Percentiles rank a stretch among this genome's conserved stretches.
These are phyloP conservation scores for Plasmodium billcollinsi DNA, from an alignment of 169 alveolate species.

Conservation along the genomic window DNA sequence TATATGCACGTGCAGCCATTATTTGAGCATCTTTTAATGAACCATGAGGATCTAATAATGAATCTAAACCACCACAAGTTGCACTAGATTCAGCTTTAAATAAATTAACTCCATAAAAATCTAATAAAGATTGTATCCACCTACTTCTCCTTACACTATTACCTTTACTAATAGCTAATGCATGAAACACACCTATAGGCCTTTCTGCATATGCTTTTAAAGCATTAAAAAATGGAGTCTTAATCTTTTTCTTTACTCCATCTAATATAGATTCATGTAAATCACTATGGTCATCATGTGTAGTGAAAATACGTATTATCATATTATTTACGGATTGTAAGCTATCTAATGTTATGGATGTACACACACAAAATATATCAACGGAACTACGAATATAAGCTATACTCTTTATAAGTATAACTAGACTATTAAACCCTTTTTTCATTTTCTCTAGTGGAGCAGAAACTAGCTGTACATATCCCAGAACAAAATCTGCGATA, in stretches of 20 bases:
- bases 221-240: constrained; percentile 82
- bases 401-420: constrained; percentile 67
- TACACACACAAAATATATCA: constrained; percentile 83
- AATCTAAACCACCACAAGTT: constrained; percentile 85
- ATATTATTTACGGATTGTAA: constrained; percentile 73
- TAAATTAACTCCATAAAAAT: constrained; percentile 81
- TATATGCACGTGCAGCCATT: constrained; percentile 83
- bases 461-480: constrained; percentile 78
- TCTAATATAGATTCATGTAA: constrained; percentile 82
- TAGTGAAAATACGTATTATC: constrained; percentile 77
- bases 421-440: constrained; percentile 69
- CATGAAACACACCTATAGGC: constrained; percentile 86
- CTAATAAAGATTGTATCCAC: constrained; percentile 80
- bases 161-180: constrained; percentile 84
- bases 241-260: constrained; percentile 78
- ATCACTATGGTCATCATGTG: constrained; percentile 83
- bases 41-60: constrained; percentile 84
- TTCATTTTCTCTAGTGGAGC: constrained; percentile 78
- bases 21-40: constrained; percentile 82
- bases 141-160: constrained; percentile 79
- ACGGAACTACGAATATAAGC: constrained; percentile 77
- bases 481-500: constrained; percentile 78
- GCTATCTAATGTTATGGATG: constrained; percentile 76
- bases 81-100: constrained; percentile 85
- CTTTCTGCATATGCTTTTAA: constrained; percentile 80